These are phyloP conservation scores for Pseudopyricularia javanii DNA, from an alignment of 2,329 filamentous ascomycete species.

Conservation along the genomic window DNA sequence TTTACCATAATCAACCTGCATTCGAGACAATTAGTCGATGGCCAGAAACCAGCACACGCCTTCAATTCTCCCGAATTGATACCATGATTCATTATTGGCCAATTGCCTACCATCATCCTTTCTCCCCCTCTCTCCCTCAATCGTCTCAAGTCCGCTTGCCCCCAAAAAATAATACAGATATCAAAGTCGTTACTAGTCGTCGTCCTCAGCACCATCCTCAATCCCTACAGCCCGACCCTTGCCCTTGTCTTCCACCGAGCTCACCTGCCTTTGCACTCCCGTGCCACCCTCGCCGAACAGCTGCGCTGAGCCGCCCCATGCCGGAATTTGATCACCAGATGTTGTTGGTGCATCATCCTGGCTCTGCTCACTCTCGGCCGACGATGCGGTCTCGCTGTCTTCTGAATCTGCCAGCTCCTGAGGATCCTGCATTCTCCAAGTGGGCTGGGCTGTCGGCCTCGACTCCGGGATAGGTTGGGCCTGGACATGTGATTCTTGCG, in stretches of 20 bases:
- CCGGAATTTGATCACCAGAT: constrained; percentile 24
- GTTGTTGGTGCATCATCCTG: constrained; percentile 29
- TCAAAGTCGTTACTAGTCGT: constrained; percentile 12
- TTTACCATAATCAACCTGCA: too few relatives aligned
- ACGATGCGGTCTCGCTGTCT: constrained; percentile 13
- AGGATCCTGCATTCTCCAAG: not conserved
- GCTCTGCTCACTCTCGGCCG: not conserved
- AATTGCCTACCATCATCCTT: not conserved
- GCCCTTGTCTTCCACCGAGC: constrained; percentile 10
- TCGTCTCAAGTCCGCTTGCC: not conserved
- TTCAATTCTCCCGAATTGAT: too few relatives aligned
- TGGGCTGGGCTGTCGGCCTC: not conserved
- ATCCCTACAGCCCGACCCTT: constrained; percentile 33
- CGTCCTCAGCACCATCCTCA: constrained; percentile 26
- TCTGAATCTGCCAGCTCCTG: not conserved
- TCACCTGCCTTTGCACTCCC: not conserved
- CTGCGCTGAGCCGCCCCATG: constrained; percentile 37
- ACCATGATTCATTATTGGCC: too few relatives aligned
- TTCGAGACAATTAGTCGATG: too few relatives aligned
- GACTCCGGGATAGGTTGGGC: too few relatives aligned
- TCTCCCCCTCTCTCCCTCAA: not conserved
- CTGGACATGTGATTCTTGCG: constrained; percentile 3
- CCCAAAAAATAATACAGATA: not conserved
- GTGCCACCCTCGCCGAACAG: constrained; percentile 24
- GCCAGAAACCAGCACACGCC: too few relatives aligned